Base-by-base conservation (phyloP, 345 rosid genomes). In the Stellera chamaejasme region DNA sequence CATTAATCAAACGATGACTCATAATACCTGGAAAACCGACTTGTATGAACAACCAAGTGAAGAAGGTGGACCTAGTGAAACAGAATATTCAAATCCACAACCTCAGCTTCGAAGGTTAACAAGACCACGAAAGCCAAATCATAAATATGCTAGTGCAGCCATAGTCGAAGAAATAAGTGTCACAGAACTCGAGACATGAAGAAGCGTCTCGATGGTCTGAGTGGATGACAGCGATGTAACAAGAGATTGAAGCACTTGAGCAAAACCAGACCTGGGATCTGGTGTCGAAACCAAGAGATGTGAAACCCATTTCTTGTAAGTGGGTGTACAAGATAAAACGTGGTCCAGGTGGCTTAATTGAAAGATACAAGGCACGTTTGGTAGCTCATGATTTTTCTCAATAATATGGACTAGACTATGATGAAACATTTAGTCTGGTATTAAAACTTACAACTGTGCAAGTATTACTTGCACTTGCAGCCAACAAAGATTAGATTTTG, bases 11-110 rank as follows among this genome's bases (percentile, higher is more conserved):
- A 14, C 19, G 2, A 23, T 0, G 47, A 2, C 10, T 45, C 45
- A 27, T 5, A 59, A 7, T 52, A 48, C 54, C 52, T 66, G 64
- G 60, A 43, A 48, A 46, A 66, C 27, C 16, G 55, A 48, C 6
- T 27, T 52, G 3, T 48, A 53, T 39, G 6, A 41, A 52, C 26
- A 52, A 15, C 43, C 55, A 48, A 36, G 10, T 10, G 10, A 53
- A 66, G 55, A 60, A 54, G 11, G 10, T 41, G 6, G 25, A 3
- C 28, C 52, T 13, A 25, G 48, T 58, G 45, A 13, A 43, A 26
- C 10, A 25, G 48, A 55, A 11, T n/a, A n/a, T n/a, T n/a, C n/a
- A n/a, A n/a, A n/a, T n/a, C n/a, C n/a, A 16, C 3, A 49, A 1
- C 14, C 2, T 27, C 47, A 57, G 23, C 16, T 55, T 3, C 4